Evolutionary conservation across 352 stramenopile genomes (phyloP), one percentile per base, ranked within the genome.

Genomic region (Plasmopara muralis): DNA sequence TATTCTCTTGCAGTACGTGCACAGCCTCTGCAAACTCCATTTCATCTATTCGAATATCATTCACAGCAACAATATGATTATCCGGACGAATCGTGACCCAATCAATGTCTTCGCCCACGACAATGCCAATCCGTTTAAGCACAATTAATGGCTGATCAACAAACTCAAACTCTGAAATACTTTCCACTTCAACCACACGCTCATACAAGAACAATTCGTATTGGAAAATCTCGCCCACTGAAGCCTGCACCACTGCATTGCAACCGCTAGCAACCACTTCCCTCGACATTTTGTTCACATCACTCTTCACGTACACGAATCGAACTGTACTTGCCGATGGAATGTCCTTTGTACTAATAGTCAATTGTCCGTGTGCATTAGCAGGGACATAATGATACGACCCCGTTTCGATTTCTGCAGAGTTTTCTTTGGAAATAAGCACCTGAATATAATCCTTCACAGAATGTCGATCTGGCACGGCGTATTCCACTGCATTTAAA

Each of bases 191-290:
- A n/a, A 93, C 80, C 5, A 93, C 80, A 6, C 83, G 83, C 38
- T 93, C 79, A 49, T 93, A 93, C 48, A 93, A 57, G 53, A 83
- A 93, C 53, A 93, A 54, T 48, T 93, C 83, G 53, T 91, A 93
- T 69, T 93, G 83, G 61, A 93, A 91, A 29, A 93, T 90, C 61
- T 93, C 83, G 6, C 81, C 81, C 18, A 93, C 81, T 2, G 79
- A 91, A 13, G 78, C 73, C 50, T 93, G 80, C 6, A 93, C 78
- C 8, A 90, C 70, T 5, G 83, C 83, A 47, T 90, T 93, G 61
- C 83, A 93, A 29, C 83, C 83, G 48, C 83, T 93, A 6, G 83
- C 83, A 1, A 93, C 77, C n/a, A 93, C 83, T 29, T 86, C 60
- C 20, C 83, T 64, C 5, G 77, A 85, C 50, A 93, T 89, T 25